A percentile compares a stretch with the other conserved stretches of the same genome.
Conservation (phyloP, 2,329 filamentous ascomycete genomes). For the Celoporthe dispersa region DNA sequence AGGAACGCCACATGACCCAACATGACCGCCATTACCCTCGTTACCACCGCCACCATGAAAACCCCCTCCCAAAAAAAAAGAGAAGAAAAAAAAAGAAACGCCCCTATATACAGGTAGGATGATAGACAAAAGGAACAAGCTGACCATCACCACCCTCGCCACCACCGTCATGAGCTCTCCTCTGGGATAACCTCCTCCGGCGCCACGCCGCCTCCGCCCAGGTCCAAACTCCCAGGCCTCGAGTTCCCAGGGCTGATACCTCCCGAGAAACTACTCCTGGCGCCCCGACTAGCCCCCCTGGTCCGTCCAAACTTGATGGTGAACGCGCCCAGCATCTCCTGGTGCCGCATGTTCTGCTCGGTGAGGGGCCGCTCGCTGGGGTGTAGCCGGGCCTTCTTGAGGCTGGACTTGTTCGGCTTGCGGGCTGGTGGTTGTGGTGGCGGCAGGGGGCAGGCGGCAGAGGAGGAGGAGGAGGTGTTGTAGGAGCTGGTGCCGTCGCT, state of each 20-base stretch:
- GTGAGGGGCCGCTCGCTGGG: slow-evolving; percentile 52
- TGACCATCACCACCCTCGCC: background rate
- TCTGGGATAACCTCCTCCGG: background rate
- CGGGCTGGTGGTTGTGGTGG: slow-evolving; percentile 29
- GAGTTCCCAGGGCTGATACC: slow-evolving; percentile 51
- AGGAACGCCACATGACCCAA: background rate
- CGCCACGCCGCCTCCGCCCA: background rate
- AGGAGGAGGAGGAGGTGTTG: background rate
- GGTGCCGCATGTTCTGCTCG: slow-evolving; percentile 50
- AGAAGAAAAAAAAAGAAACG: background rate
- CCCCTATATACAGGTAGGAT: background rate
- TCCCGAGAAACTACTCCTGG: slow-evolving; percentile 36
- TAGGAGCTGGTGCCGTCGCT: background rate
- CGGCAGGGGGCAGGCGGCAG: background rate
- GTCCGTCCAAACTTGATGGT: slow-evolving; percentile 50
- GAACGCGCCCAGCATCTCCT: slow-evolving; percentile 52
- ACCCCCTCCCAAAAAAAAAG: no score
- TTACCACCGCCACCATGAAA: background rate
- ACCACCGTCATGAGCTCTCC: background rate
- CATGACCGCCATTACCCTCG: background rate
- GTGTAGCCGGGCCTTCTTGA: slow-evolving; percentile 37
- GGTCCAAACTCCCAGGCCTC: slow-evolving; percentile 42
- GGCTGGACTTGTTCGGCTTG: slow-evolving; percentile 29
- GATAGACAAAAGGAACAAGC: background rate
- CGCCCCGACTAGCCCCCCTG: slow-evolving; percentile 23